Conservation (phyloP, 2,329 filamentous ascomycete species). For the Stromatinia cepivora region DNA sequence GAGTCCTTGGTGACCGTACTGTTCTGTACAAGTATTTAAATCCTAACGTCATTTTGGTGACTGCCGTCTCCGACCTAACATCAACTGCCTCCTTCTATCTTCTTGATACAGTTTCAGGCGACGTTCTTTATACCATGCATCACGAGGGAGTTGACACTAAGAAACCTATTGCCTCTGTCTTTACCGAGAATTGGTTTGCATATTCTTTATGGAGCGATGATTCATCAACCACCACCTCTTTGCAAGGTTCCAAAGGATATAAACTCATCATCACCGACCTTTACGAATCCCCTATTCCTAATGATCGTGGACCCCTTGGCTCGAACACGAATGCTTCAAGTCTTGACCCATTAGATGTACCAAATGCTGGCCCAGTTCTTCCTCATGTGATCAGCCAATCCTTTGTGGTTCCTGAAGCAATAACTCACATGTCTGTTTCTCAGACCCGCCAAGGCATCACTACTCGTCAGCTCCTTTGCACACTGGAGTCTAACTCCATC, state of each 20-base stretch:
- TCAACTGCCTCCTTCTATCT: slow-evolving; percentile 71
- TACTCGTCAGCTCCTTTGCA: slow-evolving; percentile 76
- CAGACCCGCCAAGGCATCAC: slow-evolving; percentile 92
- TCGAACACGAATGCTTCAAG: slow-evolving; percentile 73
- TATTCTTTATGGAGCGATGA: slow-evolving; percentile 74
- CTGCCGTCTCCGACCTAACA: slow-evolving; percentile 60
- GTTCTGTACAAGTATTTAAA: slow-evolving; percentile 98
- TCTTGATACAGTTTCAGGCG: slow-evolving; percentile 82
- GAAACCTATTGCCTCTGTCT: slow-evolving; percentile 71
- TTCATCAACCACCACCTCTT: slow-evolving; percentile 55
- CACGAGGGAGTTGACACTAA: slow-evolving; percentile 72
- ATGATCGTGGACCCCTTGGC: slow-evolving; percentile 80
- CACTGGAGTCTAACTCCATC: slow-evolving; percentile 72
- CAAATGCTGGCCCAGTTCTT: slow-evolving; percentile 54
- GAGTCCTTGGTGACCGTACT: slow-evolving; percentile 85
- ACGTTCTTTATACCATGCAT: slow-evolving; percentile 69
- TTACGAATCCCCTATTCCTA: slow-evolving; percentile 79
- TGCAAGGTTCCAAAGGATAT: slow-evolving; percentile 73
- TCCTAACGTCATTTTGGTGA: slow-evolving; percentile 78
- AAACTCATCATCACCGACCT: slow-evolving; percentile 85
- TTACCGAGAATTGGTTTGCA: slow-evolving; percentile 94
- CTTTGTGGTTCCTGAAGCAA: slow-evolving; percentile 76
- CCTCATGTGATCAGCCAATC: slow-evolving; percentile 79
- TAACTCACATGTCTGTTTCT: slow-evolving; percentile 78
- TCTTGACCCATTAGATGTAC: slow-evolving; percentile 62